Evolutionary conservation across 2,329 filamentous ascomycete species (phyloP).

Genomic region (Paraconiothyrium sp.): DNA sequence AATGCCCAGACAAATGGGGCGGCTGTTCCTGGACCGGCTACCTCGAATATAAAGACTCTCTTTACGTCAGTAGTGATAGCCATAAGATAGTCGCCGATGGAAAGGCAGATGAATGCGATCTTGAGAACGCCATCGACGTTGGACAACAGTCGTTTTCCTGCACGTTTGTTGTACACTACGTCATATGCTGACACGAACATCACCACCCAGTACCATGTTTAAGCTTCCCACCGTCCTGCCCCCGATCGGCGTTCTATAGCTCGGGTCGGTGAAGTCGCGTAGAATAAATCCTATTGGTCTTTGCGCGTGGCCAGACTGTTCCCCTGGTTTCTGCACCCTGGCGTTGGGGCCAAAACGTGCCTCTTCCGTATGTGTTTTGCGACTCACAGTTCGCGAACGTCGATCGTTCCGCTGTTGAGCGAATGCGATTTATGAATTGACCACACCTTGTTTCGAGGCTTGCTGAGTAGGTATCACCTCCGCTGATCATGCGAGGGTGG

Average conservation of each 20-base stretch:
- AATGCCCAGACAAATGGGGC: background rate
- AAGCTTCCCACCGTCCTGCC: background rate
- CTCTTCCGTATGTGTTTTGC: background rate
- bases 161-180: background rate
- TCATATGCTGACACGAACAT: slow-evolving; percentile 7
- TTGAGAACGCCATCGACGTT: background rate
- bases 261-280: background rate
- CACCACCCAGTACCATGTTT: background rate
- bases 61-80: background rate
- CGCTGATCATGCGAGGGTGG: background rate
- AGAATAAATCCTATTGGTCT: slow-evolving; percentile 4
- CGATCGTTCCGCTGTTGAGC: slow-evolving; percentile 1
- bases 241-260: background rate
- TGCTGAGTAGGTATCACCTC: background rate
- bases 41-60: background rate
- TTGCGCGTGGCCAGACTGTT: slow-evolving; percentile 4
- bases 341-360: slow-evolving; percentile 12
- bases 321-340: slow-evolving; percentile 3
- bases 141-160: background rate
- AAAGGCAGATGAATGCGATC: background rate
- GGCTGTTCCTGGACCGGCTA: background rate
- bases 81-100: background rate
- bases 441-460: slow-evolving; percentile 13
- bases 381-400: background rate
- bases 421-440: slow-evolving; percentile 10